Base-by-base conservation (phyloP, 176 grass and related monocot genomes). In the Oryza glumipatula region DNA sequence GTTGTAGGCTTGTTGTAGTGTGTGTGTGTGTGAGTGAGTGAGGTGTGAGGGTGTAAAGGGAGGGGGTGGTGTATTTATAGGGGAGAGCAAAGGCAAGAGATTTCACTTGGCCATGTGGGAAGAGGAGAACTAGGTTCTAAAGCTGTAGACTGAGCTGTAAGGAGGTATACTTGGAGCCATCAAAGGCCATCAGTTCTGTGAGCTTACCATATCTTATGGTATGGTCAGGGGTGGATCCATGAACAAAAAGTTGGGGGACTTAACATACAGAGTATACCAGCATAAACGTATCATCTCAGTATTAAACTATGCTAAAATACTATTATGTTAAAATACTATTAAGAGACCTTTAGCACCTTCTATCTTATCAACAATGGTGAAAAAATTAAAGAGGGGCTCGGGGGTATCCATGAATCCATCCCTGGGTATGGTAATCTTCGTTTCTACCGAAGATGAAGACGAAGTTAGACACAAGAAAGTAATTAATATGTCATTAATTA, bases 101-200 rank as follows among this genome's bases (percentile, higher is more conserved):
- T 71, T 80, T 87, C 89, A 76, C 85, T 87, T 88, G 71, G 30
- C 75, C 81, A 72, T 88, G 85, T 87, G 76, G 71, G 21, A 63
- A 23, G 58, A 63, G n/a, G 46, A 75, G 82, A 81, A 77, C 89
- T 88, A 84, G 89, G 80, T 67, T 88, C 84, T 81, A 84, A 84
- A 76, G 76, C 81, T 87, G 85, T 90, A 80, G 76, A 79, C 76
- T 80, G 65, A 87, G 80, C 75, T 91, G 89, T 73, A 86, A 86
- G 80, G 49, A 64, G 69, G 80, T 84, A 87, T 86, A 65, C 88
- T 80, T 83, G 75, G 69, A 74, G 68, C 75, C n/a, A 67, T 87
- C 36, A 80, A 38, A 60, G 67, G 16, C 84, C 68, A 80, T 74
- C 39, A 61, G 76, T 74, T 70, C 52, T 76, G 76, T 51, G 65